These are phyloP conservation scores for Colletotrichum costaricense DNA, from an alignment of 2,329 filamentous ascomycete species.

Conservation along the genomic window DNA sequence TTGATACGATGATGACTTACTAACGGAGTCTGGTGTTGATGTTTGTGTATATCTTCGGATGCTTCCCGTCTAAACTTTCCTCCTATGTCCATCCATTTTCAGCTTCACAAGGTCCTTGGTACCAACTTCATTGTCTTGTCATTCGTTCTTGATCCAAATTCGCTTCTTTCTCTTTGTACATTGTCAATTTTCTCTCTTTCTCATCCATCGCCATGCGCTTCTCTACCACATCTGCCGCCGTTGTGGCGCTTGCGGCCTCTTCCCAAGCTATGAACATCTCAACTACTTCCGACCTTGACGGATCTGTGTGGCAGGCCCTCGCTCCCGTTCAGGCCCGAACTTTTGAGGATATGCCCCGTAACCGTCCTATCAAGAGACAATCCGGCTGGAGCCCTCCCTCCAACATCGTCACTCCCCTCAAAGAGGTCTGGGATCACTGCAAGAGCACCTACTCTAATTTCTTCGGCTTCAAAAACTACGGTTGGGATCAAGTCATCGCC, in stretches of 20 bases:
- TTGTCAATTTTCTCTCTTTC: neutral
- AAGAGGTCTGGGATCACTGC: slow-evolving; percentile 46
- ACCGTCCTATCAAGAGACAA: slow-evolving; percentile 43
- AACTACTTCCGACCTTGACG: slow-evolving; percentile 42
- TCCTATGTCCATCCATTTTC: neutral
- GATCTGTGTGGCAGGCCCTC: slow-evolving; percentile 42
- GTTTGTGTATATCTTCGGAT: slow-evolving; percentile 4
- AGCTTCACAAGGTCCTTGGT: slow-evolving; percentile 15
- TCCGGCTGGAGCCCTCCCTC: slow-evolving; percentile 44
- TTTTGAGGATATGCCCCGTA: slow-evolving; percentile 30
- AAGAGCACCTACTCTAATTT: slow-evolving; percentile 41
- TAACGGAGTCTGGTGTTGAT: neutral
- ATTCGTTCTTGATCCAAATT: slow-evolving; percentile 4
- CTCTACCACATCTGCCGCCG: slow-evolving; percentile 33
- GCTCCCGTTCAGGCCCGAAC: slow-evolving; percentile 29
- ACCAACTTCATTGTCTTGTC: slow-evolving; percentile 12
- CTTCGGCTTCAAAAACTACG: slow-evolving; percentile 46
- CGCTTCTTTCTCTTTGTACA: slow-evolving; percentile 12
- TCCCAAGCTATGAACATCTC: slow-evolving; percentile 38
- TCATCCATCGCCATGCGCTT: slow-evolving; percentile 40
- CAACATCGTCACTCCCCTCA: slow-evolving; percentile 40
- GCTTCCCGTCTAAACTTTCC: neutral
- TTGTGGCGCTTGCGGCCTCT: slow-evolving; percentile 40
- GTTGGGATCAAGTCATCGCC: slow-evolving; percentile 47
- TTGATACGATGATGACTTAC: neutral